phyloP scores from a whole-genome alignment of 257 asterid genomes.

The Striga asiatica region DNA sequence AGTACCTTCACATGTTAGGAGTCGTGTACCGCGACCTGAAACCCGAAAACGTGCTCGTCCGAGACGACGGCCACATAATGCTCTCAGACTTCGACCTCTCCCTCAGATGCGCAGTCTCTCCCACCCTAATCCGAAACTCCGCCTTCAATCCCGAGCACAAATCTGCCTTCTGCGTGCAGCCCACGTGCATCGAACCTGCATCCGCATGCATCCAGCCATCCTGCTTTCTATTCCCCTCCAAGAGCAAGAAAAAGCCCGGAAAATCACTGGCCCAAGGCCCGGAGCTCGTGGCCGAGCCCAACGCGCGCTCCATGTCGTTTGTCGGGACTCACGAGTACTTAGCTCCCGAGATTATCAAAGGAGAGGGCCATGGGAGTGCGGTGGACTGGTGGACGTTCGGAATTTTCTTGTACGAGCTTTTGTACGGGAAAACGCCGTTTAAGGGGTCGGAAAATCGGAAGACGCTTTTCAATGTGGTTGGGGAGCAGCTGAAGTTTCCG shows the following conservation, averaged over 20 bases:
- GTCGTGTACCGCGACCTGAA: conserved; percentile 73
- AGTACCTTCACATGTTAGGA: conserved; percentile 88
- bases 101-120: conserved; percentile 63
- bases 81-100: conserved; percentile 82
- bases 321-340: conserved; percentile 81
- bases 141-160: conserved; percentile 24
- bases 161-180: conserved; percentile 59
- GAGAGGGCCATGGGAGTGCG: conserved; percentile 93
- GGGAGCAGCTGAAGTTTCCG: conserved; percentile 62
- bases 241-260: not conserved
- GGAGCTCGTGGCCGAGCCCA: conserved; percentile 77
- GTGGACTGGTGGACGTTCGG: conserved; percentile 97
- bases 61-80: conserved; percentile 89
- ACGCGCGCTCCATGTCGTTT: conserved; percentile 74
- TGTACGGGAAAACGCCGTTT: conserved; percentile 70
- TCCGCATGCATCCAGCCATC: conserved; percentile 62
- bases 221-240: conserved; percentile 59
- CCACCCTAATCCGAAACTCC: conserved; percentile 53
- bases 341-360: conserved; percentile 77
- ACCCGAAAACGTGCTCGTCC: conserved; percentile 76
- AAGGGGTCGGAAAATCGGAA: conserved; percentile 75
- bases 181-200: conserved; percentile 63
- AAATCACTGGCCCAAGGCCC: conserved; percentile 28
- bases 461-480: conserved; percentile 66
- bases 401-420: conserved; percentile 57